Evolutionary conservation across 164 flowering plant species (phyloP), one percentile per base, ranked within the genome.

Genomic region (Stephania yunnanensis): DNA sequence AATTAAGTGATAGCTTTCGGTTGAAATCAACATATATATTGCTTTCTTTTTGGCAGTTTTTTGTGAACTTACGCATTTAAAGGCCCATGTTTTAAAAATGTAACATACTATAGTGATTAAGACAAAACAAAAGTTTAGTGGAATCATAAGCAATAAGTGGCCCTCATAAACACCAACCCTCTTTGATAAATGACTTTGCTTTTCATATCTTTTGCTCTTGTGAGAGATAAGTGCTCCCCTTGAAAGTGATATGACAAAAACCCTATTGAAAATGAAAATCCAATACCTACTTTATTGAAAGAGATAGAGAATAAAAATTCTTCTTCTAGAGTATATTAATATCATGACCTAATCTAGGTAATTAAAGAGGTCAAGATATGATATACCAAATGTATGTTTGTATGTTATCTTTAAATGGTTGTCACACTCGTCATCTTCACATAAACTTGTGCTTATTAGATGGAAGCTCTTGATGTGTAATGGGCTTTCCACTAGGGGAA

Each of bases 161-260:
- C 31, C 4, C 46, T 3, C 15, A 31, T 68, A 46, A 31, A 36
- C 46, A 68, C 66, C 1, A 19, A 61, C 25, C 66, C 66, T 61
- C 19, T 58, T 61, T 61, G 66, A 61, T 61, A 61, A 61, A 61
- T 61, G 29, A n/a, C 29, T 61, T n/a, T 10, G 70, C 70, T 68
- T 15, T 13, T 61, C 71, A 79, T 8, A 50, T 50, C 55, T 15
- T 36, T 50, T 50, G 55, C 55, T 50, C 55, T 7, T 81, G 75
- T 81, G 87, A 82, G 77, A 80, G 78, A 72, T 81, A 79, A 79
- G 76, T 77, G 81, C 85, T 70, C 80, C 79, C 77, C 86, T 30
- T 66, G 13, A 25, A 66, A 66, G 69, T 66, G 69, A 66, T 66
- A 29, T 30, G 10, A 7, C 69, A 66, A 66, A 66, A 64, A 64